Evolutionary conservation across 2,329 filamentous ascomycete genomes (phyloP).

Genomic region (Venturia pyrina): DNA sequence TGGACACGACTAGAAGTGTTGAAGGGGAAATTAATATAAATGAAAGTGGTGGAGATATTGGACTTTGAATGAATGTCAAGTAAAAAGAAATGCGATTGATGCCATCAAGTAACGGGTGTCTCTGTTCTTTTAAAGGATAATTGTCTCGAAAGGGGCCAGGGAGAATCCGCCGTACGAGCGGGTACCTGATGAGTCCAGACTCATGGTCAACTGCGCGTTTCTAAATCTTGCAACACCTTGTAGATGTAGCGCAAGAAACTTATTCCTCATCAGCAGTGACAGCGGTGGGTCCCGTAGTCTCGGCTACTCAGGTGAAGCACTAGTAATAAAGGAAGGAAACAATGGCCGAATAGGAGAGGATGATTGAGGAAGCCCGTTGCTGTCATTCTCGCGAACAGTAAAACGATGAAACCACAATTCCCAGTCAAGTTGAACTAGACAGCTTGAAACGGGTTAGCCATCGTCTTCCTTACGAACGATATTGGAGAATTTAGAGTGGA

Average conservation of each 20-base stretch:
- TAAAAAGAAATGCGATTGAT: background rate
- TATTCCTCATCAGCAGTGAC: background rate
- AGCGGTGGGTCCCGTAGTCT: background rate
- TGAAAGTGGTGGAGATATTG: background rate
- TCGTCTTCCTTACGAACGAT: background rate
- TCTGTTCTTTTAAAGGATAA: background rate
- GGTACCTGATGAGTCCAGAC: background rate
- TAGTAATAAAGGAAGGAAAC: background rate
- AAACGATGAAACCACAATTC: background rate
- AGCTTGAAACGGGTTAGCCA: background rate
- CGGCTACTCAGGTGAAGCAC: background rate
- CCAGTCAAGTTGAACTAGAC: background rate
- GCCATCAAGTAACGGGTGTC: background rate
- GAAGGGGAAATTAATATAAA: background rate
- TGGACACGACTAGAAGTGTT: background rate
- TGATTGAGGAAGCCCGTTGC: background rate
- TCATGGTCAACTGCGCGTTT: background rate
- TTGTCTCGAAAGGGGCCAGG: background rate
- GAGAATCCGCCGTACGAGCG: background rate
- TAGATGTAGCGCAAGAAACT: background rate
- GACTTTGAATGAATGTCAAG: background rate
- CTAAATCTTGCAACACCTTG: background rate
- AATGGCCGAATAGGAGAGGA: background rate
- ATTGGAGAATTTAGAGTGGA: background rate
- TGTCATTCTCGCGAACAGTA: background rate